Evolutionary conservation across 163 green algal species (phyloP), one percentile per base, ranked within the genome.

Genomic region (Scenedesmus sp.): DNA sequence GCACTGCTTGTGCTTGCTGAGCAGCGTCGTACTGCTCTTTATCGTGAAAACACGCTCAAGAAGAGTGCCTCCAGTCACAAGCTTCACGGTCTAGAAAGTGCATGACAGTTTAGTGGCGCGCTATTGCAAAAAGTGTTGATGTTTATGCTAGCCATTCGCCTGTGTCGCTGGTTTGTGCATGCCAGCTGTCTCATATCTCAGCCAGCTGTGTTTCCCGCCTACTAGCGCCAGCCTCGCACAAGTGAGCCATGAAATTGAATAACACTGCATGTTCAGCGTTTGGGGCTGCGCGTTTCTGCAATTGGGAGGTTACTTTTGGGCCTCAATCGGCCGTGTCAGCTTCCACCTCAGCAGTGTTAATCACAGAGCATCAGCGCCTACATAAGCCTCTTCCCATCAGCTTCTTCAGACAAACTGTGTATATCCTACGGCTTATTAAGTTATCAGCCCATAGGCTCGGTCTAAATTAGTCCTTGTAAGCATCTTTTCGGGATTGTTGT

Each of bases 301-400:
- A 61, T n/a, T n/a, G n/a, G n/a, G 51, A 22, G 22, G 13, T 20
- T 70, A 70, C n/a, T 70, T n/a, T n/a, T n/a, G n/a, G n/a, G 56
- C 56, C 56, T 70, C 56, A 70, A 70, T 22, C 65, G 7, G 65
- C 65, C 65, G 16, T 76, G 65, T 76, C 65, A 76, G 65, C 65
- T 76, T 76, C 65, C 65, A 76, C 65, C 65, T 76, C 65, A 76
- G 65, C 65, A 76, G 30, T 76, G 65, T 76, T n/a, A n/a, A n/a
- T n/a, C 9, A 76, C 16, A 76, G 7, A 76, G 65, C 7, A 76
- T 76, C 7, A 76, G 30, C 65, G 30, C 65, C 65, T 76, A 76
- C n/a, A n/a, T 76, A 76, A 76, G 65, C 20, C 9, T 30, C 65
- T 73, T 40, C 30, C 7, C 30, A 7, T 40, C 18, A 0, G 9